phyloP scores from a whole-genome alignment of 2,329 filamentous ascomycete genomes.

The Tolypocladium cylindrosporum region DNA sequence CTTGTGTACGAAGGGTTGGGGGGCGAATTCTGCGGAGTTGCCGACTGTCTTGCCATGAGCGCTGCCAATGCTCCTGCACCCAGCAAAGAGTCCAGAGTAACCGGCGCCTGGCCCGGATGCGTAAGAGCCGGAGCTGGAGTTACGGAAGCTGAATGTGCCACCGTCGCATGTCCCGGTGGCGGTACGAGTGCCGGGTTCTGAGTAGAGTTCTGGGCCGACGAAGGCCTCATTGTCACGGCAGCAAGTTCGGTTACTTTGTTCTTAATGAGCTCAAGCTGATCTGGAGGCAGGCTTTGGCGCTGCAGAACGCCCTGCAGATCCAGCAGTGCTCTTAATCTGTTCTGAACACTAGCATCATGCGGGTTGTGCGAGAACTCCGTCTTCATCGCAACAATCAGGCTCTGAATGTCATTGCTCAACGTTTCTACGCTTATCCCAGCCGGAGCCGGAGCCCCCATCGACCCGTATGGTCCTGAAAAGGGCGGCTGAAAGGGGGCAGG shows the following conservation, averaged over 20 bases:
- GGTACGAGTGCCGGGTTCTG: constrained; percentile 28
- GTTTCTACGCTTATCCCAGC: constrained; percentile 55
- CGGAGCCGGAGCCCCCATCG: constrained; percentile 18
- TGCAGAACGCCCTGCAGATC: constrained; percentile 69
- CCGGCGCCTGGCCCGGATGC: constrained; percentile 19
- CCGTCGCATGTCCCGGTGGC: constrained; percentile 18
- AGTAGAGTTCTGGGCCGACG: constrained; percentile 29
- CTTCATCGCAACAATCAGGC: constrained; percentile 63
- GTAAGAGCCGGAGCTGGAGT: constrained; percentile 19
- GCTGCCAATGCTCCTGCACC: constrained; percentile 50
- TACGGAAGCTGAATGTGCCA: constrained; percentile 24
- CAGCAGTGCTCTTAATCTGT: constrained; percentile 72
- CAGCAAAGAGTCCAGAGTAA: constrained; percentile 50
- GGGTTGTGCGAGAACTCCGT: constrained; percentile 66
- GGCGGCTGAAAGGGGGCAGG: constrained; percentile 32
- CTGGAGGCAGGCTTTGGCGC: constrained; percentile 65
- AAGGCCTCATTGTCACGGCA: constrained; percentile 48
- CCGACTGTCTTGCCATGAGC: constrained; percentile 44
- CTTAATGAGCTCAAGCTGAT: constrained; percentile 76
- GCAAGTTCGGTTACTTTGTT: constrained; percentile 72
- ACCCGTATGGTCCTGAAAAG: constrained; percentile 26
- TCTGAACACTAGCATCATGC: constrained; percentile 65
- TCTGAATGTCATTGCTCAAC: constrained; percentile 74
- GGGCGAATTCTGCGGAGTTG: constrained; percentile 37
- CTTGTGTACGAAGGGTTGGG: constrained; percentile 24